Evolutionary conservation across 2,329 filamentous ascomycete species (phyloP), one percentile per base, ranked within the genome.

Genomic region (Corynespora cassiicola): DNA sequence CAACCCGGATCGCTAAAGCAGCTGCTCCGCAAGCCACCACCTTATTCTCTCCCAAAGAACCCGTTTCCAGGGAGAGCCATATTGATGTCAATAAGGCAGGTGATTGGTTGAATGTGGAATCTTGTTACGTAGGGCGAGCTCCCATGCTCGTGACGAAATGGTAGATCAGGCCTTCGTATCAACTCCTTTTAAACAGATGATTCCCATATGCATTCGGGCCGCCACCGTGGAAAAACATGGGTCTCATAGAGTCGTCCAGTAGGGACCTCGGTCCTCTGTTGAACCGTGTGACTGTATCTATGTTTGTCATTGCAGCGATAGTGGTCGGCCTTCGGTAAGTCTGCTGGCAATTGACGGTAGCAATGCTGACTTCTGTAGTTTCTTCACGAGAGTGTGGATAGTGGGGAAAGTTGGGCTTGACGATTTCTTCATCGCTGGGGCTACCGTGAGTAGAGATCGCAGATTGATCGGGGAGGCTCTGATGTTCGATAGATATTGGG

Each of bases 381-480:
- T 58, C 24, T 45, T 54, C 26, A 58, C 58, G 7, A 52, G 58
- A 19, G 52, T 45, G 10, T 56, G 39, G 15, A 48, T 63, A 7
- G 55, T 61, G 2, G 53, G 50, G 23, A 59, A 49, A 20, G 59
- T 55, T 19, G 58, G 58, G 11, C 27, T 56, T 0, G 56, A 63
- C 24, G 59, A 61, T 15, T 36, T 54, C 10, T 54, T 63, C 35
- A 59, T 61, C 22, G 45, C 54, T 12, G 37, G 54, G n/a, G 52
- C 59, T 7, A 37, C 56, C 22, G 53, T 44, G 14, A 21, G 37
- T 38, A 6, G 10, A 3, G 10, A 4, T 5, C 11, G 7, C 7
- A 20, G 3, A 5, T 4, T 18, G 9, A 20, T 6, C 10, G 16
- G 23, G 28, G 17, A 38, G 12, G 11, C 3, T 10, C 9, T 16